Percentiles rank a stretch among this genome's conserved stretches.
phyloP scores from a whole-genome alignment of 192 early-diverging fungal genomes.

The Rhizoclosmatium sp. region DNA sequence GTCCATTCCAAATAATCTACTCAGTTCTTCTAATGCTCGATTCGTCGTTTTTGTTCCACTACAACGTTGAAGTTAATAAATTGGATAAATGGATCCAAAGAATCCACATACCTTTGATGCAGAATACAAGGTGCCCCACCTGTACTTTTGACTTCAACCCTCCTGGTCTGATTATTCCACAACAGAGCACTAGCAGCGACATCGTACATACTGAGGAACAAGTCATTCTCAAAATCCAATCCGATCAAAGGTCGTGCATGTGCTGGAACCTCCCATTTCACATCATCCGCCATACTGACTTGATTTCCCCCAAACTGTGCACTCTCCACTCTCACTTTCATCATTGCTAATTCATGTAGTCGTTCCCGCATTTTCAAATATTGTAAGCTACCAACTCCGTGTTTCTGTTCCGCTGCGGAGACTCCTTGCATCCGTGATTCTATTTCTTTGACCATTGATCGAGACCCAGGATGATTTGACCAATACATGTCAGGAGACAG shows the following conservation, averaged over 20 bases:
- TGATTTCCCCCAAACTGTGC: neutral
- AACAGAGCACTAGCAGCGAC: constrained; percentile 9
- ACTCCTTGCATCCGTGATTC: neutral
- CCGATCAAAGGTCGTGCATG: constrained; percentile 23
- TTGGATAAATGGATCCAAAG: neutral
- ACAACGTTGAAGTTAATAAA: neutral
- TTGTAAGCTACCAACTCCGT: neutral
- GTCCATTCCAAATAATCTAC: constrained; percentile 20
- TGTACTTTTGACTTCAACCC: constrained; percentile 15
- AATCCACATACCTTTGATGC: constrained; percentile 38
- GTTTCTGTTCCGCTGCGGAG: neutral
- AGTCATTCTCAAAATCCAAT: constrained; percentile 43
- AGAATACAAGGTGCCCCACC: constrained; percentile 32
- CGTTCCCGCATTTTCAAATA: neutral
- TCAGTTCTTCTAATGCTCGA: constrained; percentile 32
- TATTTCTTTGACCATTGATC: neutral
- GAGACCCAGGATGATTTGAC: neutral
- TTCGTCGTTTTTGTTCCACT: constrained; percentile 35
- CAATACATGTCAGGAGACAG: constrained; percentile 30
- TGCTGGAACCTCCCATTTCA: neutral
- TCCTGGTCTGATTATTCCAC: neutral
- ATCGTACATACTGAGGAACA: constrained; percentile 34
- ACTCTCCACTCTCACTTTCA: neutral
- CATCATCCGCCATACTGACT: neutral
- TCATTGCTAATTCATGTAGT: neutral